Evolutionary conservation across 1,139 yeast species (phyloP).

Genomic region (Petasospora fabianii): DNA sequence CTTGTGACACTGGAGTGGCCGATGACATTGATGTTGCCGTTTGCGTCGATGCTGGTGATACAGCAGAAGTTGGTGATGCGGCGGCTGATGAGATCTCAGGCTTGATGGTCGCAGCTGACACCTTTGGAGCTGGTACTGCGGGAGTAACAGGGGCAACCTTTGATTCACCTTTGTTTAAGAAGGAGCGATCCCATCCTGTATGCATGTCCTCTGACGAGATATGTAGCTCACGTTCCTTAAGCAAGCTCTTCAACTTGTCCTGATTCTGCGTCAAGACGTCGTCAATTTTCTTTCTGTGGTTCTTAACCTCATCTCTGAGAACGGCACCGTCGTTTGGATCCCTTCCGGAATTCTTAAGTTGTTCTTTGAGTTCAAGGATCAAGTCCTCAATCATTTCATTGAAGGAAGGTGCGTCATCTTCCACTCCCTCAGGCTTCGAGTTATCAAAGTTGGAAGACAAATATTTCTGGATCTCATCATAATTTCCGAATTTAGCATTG

Average conservation of each 20-base stretch:
- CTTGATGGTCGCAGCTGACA: not conserved
- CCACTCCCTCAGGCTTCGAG: slow-evolving; percentile 62
- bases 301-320: slow-evolving; percentile 42
- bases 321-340: slow-evolving; percentile 41
- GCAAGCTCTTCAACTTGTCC: slow-evolving; percentile 59
- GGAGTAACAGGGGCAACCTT: slow-evolving; percentile 2
- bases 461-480: slow-evolving; percentile 38
- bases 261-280: slow-evolving; percentile 57
- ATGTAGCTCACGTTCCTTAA: slow-evolving; percentile 66
- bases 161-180: slow-evolving; percentile 52
- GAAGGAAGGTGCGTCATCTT: slow-evolving; percentile 69
- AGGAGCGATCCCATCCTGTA: slow-evolving; percentile 90
- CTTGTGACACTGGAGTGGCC: too few relatives aligned
- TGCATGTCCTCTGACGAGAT: slow-evolving; percentile 89
- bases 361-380: slow-evolving; percentile 64
- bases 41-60: slow-evolving; percentile 6
- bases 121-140: not conserved
- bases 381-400: slow-evolving; percentile 92
- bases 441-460: slow-evolving; percentile 50
- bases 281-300: slow-evolving; percentile 69
- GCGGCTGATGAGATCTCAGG: slow-evolving; percentile 9
- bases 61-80: slow-evolving; percentile 2
- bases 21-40: too few relatives aligned
- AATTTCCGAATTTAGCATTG: slow-evolving; percentile 42
- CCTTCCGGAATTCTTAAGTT: slow-evolving; percentile 47